A percentile compares a stretch with the other conserved stretches of the same genome.
These are phyloP conservation scores for Macrolepiota dolichaula DNA, from an alignment of 768 basidiomycete genomes.

Conservation along the genomic window DNA sequence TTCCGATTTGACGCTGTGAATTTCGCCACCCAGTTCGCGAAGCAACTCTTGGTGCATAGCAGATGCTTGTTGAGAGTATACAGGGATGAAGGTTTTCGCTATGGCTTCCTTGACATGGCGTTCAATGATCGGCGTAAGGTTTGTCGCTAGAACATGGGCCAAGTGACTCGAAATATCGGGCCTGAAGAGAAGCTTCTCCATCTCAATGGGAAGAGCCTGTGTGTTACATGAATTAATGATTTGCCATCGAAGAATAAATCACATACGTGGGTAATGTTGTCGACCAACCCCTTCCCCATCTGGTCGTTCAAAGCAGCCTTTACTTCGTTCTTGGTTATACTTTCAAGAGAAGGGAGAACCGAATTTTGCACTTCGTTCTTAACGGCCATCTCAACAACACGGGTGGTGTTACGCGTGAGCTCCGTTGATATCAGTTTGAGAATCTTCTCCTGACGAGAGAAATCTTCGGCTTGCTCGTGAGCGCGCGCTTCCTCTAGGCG, in stretches of 20 bases:
- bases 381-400: constrained; percentile 87
- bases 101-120: constrained; percentile 80
- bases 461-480: constrained; percentile 77
- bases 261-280: constrained; percentile 71
- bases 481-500: constrained; percentile 79
- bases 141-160: constrained; percentile 67
- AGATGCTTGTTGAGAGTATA: constrained; percentile 71
- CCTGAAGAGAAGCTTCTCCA: constrained; percentile 73
- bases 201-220: constrained; percentile 73
- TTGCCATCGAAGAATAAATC: neutral
- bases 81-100: constrained; percentile 68
- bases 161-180: constrained; percentile 78
- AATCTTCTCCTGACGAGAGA: constrained; percentile 84
- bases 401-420: constrained; percentile 82
- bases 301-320: constrained; percentile 75
- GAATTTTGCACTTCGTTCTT: constrained; percentile 83
- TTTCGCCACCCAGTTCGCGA: constrained; percentile 71
- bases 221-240: constrained; percentile 13
- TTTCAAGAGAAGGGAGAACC: constrained; percentile 78
- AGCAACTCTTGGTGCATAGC: constrained; percentile 78
- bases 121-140: constrained; percentile 74
- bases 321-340: constrained; percentile 79
- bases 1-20: constrained; percentile 76
- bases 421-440: constrained; percentile 85
- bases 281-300: constrained; percentile 68